Base-by-base conservation (phyloP, 768 basidiomycete species). In the Pulveroboletus sp. region DNA sequence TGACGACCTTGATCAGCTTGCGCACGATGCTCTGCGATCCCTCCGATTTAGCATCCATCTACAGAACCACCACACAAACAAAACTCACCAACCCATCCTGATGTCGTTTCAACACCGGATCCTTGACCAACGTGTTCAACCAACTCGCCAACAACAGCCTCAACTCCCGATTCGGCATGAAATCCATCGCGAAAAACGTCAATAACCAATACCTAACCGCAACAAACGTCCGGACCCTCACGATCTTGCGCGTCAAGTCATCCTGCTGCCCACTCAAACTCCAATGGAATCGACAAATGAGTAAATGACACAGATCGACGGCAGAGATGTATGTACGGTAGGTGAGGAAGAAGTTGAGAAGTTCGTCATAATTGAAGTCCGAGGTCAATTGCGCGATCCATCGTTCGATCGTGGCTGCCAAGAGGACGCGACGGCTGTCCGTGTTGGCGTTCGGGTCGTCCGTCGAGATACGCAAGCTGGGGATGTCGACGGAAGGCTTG, bases 361-460 rank as follows among this genome's bases (percentile, higher is more conserved):
- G 75, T 57, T 93, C 89, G 63, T 93, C 91, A 49, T 90, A 89
- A 65, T 88, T 83, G 59, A 93, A 73, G 58, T 88, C 84, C 58
- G 85, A 87, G 25, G 94, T 94, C 41, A 95, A 72, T 60, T 95
- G 90, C 1, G 90, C 91, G 46, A 97, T 85, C 90, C 90, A 92
- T 1, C 93, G 84, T 65, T 94, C 93, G 59, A 94, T 90, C 4
- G 90, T 93, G 5, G 92, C 92, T 0, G 90, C 93, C 13, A 94
- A 72, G n/a, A 95, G 72, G 21, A 90, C 73, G 54, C 62, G 69
- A 37, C 32, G 49, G n/a, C 16, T 14, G 24, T 52, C 40, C 5
- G 43, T 12, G 45, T 63, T 67, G 53, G 62, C 67, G 23, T 60
- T 71, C 34, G 70, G 29, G 68, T 60, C 45, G 31, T 58, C 64